Conservation (phyloP, 2,329 filamentous ascomycete species). For the Chalara sp. region DNA sequence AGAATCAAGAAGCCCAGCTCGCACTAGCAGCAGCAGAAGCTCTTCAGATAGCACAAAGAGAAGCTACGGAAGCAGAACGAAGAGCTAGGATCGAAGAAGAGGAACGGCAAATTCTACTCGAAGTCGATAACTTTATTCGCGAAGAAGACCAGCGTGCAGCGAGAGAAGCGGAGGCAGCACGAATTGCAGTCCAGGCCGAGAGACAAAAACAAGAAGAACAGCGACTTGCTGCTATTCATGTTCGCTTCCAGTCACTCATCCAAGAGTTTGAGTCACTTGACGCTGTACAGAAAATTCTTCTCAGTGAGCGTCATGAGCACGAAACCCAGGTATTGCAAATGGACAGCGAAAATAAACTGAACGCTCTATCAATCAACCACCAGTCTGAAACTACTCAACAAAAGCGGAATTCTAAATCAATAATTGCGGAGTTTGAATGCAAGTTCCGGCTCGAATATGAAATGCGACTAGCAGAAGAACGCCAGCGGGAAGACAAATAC, state of each 20-base stretch:
- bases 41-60: conserved; percentile 27
- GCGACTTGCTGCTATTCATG: conserved; percentile 32
- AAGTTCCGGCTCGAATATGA: conserved; percentile 35
- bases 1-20: conserved; percentile 19
- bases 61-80: conserved; percentile 39
- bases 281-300: conserved; percentile 33
- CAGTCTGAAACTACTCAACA: conserved; percentile 27
- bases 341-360: conserved; percentile 29
- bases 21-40: conserved; percentile 15
- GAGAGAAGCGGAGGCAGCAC: conserved; percentile 28
- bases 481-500: conserved; percentile 38
- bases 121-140: conserved; percentile 7
- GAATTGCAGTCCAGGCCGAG: too few species aligned
- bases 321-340: conserved; percentile 27
- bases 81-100: conserved; percentile 42
- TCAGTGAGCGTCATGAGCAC: conserved; percentile 33
- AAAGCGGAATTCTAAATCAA: conserved; percentile 17
- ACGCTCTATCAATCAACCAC: conserved; percentile 9
- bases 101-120: conserved; percentile 21
- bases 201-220: conserved; percentile 33
- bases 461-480: conserved; percentile 34
- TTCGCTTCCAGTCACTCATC: conserved; percentile 33
- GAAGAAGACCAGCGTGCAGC: conserved; percentile 23
- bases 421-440: conserved; percentile 29
- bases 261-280: conserved; percentile 33